A percentile compares a stretch with the other conserved stretches of the same genome.
These are phyloP conservation scores for Suillus decipiens DNA, from an alignment of 768 basidiomycete genomes.

Conservation along the genomic window DNA sequence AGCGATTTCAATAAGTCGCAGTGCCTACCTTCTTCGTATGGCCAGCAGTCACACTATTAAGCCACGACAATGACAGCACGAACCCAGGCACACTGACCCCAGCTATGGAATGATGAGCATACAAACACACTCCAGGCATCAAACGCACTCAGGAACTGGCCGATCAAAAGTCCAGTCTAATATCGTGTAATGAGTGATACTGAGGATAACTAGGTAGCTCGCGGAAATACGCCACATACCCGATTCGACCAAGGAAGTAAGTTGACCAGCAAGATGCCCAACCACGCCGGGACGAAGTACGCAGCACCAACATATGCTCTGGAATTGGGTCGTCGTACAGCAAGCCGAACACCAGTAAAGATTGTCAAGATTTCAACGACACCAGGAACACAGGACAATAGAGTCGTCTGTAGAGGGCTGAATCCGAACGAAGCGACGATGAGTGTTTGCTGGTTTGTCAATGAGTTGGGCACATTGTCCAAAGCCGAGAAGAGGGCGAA, in stretches of 20 bases:
- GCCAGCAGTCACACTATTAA: slow-evolving; percentile 60
- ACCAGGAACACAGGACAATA: slow-evolving; percentile 63
- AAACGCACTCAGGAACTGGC: slow-evolving; percentile 49
- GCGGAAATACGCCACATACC: slow-evolving; percentile 29
- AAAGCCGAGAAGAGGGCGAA: slow-evolving; percentile 65
- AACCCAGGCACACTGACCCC: slow-evolving; percentile 60
- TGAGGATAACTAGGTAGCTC: not conserved
- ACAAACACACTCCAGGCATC: not conserved
- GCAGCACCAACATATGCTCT: slow-evolving; percentile 55
- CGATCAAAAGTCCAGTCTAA: slow-evolving; percentile 50
- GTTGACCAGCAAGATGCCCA: slow-evolving; percentile 60
- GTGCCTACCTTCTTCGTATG: slow-evolving; percentile 59
- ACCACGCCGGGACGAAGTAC: slow-evolving; percentile 60
- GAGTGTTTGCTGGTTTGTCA: slow-evolving; percentile 59
- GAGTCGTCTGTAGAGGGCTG: slow-evolving; percentile 58
- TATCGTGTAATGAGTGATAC: not conserved
- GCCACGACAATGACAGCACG: slow-evolving; percentile 58
- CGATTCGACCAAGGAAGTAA: slow-evolving; percentile 62
- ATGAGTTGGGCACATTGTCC: slow-evolving; percentile 59
- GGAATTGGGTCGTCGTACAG: slow-evolving; percentile 50
- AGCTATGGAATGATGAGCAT: slow-evolving; percentile 17
- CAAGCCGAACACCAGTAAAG: slow-evolving; percentile 56
- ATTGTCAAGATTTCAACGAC: slow-evolving; percentile 65
- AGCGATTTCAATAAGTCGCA: not conserved
- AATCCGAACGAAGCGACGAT: slow-evolving; percentile 66